Evolutionary conservation across 805 yeast species (phyloP), one percentile per base, ranked within the genome.

Genomic region (Barnettozyma vustinii): DNA sequence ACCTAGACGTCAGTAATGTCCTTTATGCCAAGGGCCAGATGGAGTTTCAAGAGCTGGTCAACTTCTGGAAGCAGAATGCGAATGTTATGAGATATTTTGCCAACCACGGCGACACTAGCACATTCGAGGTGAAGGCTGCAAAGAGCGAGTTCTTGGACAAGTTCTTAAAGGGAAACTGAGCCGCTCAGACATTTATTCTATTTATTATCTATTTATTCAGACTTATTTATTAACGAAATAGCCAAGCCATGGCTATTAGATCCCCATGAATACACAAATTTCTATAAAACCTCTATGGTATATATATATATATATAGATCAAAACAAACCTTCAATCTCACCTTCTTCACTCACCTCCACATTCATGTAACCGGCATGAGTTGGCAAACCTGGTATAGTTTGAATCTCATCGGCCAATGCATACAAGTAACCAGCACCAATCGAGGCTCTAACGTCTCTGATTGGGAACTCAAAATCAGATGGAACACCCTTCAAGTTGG

Each of bases 31-130:
- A 87, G 71, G 96, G 92, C 7, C 90, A 86, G 61, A 86, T 86
- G 94, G 96, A 88, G 66, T 88, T 81, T 69, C 96, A 87, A 70
- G 96, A 87, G 64, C 75, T 87, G 61, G 76, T 83, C 60, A 88
- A 88, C 70, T 87, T 87, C 73, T 87, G 96, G 96, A 88, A 87
- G 67, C 96, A 88, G 73, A 81, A 80, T 63, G 79, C 91, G 55
- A 95, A 87, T 67, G 88, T 87, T 41, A 74, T 85, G 81, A 80
- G 84, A 69, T 87, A 83, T 72, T 87, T 87, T 58, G 87, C 83
- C 56, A 82, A 81, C 58, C 83, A 77, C 64, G 76, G 76, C 40
- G 72, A 71, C 32, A 77, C 84, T 56, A 74, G 74, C 54, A 73
- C 44, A 18, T 44, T 52, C 16, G 45, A 49, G 15, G n/a, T 72